Evolutionary conservation across 2,329 filamentous ascomycete species (phyloP), one percentile per base, ranked within the genome.

Genomic region (Pseudogymnoascus destructans): DNA sequence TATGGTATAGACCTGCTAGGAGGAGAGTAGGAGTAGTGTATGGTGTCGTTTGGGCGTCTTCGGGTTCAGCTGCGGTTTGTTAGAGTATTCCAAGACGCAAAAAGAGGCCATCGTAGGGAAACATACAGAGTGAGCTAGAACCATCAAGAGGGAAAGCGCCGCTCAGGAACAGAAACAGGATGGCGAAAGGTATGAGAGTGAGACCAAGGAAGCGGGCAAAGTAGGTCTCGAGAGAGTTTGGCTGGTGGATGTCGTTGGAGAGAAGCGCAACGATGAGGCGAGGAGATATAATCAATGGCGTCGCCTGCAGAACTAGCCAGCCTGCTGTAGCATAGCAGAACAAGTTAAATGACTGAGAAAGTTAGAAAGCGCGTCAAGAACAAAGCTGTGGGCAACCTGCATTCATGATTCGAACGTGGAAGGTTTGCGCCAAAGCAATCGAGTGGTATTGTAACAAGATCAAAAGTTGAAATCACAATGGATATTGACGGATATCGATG

Each of bases 181-280:
- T 63, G 11, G 79, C 77, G 59, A 87, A 69, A 3, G 79, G 72
- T 30, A 86, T 69, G 27, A 85, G 72, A 5, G 77, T 70, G 55
- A 86, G 71, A 60, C 81, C 83, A 1, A 85, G 73, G 38, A 73
- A 76, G 36, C 82, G 79, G 54, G 77, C 77, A 66, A 86, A 78
- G 72, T 87, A 86, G 59, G 78, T 70, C 69, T 86, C 84, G 11
- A 86, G 73, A 27, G 72, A 71, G 58, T 77, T 77, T 58, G 77
- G 71, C 63, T 78, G 74, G 61, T 78, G 77, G 36, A 78, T 74
- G 62, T 84, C 79, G 56, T 77, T 76, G 2, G 78, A 77, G 33
- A 84, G 75, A 61, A 86, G 70, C 9, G 79, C 74, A 58, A 81
- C 74, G 19, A 86, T 80, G 64, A 86, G 74, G 23, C 77, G 79